Conservation (phyloP, 768 basidiomycete genomes). For the Termitomyces eurrhizus region DNA sequence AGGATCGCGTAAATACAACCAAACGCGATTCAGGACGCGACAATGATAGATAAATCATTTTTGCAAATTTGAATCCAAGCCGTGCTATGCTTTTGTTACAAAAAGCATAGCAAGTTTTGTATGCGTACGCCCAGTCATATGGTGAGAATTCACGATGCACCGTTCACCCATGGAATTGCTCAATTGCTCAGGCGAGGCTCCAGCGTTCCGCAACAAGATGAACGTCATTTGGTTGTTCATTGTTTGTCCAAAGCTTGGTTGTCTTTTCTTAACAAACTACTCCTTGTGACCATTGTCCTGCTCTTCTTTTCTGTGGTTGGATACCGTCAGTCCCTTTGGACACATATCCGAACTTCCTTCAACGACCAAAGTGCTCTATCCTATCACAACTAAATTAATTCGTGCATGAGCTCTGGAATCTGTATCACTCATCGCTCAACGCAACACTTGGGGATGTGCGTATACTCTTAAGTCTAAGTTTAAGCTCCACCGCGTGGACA, state of each 20-base stretch:
- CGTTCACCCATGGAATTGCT: not conserved
- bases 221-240: not conserved
- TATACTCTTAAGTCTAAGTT: not conserved
- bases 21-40: conserved; percentile 5
- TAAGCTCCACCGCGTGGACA: conserved; percentile 2
- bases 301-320: not conserved
- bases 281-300: not conserved
- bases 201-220: not conserved
- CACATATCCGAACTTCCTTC: not conserved
- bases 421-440: not conserved
- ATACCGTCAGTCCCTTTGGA: not conserved
- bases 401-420: not conserved
- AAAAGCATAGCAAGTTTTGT: not conserved
- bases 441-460: not conserved
- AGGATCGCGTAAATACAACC: conserved; percentile 12
- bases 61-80: not conserved
- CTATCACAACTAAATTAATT: not conserved
- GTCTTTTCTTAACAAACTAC: not conserved
- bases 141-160: not conserved
- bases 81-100: not conserved
- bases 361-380: not conserved
- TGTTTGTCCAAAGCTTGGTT: not conserved
- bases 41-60: not conserved
- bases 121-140: not conserved
- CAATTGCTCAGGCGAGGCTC: not conserved